Base-by-base conservation (phyloP, 768 basidiomycete species). In the Panaeolus papilionaceus region DNA sequence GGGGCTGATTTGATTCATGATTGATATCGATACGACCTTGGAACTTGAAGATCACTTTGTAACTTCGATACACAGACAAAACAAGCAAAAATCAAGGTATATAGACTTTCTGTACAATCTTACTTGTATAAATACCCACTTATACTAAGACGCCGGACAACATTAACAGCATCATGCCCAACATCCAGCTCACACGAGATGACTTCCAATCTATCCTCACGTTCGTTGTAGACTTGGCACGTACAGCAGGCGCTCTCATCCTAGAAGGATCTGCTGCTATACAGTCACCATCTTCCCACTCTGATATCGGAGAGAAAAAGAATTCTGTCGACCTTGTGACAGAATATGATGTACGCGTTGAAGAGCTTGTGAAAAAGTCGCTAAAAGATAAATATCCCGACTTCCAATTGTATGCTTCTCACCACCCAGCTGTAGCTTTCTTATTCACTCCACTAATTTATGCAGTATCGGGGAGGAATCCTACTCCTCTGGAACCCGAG, bases 281-380 rank as follows among this genome's bases (percentile, higher is more conserved):
- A 75, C 89, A 85, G 74, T 81, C 79, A 12, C 82, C 77, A 2
- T 75, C 82, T 0, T 77, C 77, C 10, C 81, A 86, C 18, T 81
- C 85, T 0, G 82, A 85, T 72, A 82, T 92, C 40, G 86, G 86
- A 69, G 91, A 93, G 82, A 99, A 98, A 86, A 94, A 94, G 80
- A 98, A 96, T 75, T 88, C 95, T 2, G 95, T 96, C 23, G 96
- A 98, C 79, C 83, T 98, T 38, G 96, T 99, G 28, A 99, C 96
- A 0, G 92, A 96, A 79, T 98, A 94, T 73, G 96, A 99, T 77
- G 91, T 96, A 42, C 88, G 85, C 54, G 96, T 98, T 11, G 96
- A 98, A 78, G 89, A 93, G 68, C 81, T 95, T 58, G 93, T 98
- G 63, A 90, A 89, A 79, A 74, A 82, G 37, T 86, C 90, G 74